Conservation (phyloP, 2,329 filamentous ascomycete genomes). For the Aspergillus fijiensis region DNA sequence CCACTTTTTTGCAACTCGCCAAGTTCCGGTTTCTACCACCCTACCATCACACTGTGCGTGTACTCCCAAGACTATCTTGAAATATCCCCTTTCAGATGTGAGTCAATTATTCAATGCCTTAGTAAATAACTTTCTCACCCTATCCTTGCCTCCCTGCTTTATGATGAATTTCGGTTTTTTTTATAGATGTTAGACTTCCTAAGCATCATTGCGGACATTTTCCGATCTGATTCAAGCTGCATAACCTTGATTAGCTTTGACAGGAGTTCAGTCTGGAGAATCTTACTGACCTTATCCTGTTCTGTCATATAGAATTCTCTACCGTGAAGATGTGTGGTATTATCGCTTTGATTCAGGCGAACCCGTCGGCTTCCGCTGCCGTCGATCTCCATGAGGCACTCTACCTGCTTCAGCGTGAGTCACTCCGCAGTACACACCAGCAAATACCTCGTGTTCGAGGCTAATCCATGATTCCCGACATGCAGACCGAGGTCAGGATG, state of each 20-base stretch:
- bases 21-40: slow-evolving; percentile 13
- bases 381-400: slow-evolving; percentile 69
- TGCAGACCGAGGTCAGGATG: slow-evolving; percentile 75
- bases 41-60: slow-evolving; percentile 20
- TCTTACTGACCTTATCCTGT: slow-evolving; percentile 17
- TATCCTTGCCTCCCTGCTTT: slow-evolving; percentile 14
- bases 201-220: slow-evolving; percentile 45
- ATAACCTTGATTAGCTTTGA: slow-evolving; percentile 13
- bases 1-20: slow-evolving; percentile 10
- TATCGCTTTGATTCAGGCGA: slow-evolving; percentile 60
- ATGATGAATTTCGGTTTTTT: slow-evolving; percentile 45
- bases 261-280: slow-evolving; percentile 11
- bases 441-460: slow-evolving; percentile 15
- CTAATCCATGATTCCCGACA: slow-evolving; percentile 29
- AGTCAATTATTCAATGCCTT: slow-evolving; percentile 22
- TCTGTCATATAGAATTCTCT: slow-evolving; percentile 23
- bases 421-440: not conserved
- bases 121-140: slow-evolving; percentile 1
- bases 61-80: slow-evolving; percentile 8
- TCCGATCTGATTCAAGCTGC: slow-evolving; percentile 30
- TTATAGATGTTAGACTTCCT: slow-evolving; percentile 53
- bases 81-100: slow-evolving; percentile 16
- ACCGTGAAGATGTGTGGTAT: slow-evolving; percentile 58
- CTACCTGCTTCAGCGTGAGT: slow-evolving; percentile 64
- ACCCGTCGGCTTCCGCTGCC: slow-evolving; percentile 53